Evolutionary conservation across 768 basidiomycete species (phyloP), one percentile per base, ranked within the genome.

Genomic region (Suillus luteus): DNA sequence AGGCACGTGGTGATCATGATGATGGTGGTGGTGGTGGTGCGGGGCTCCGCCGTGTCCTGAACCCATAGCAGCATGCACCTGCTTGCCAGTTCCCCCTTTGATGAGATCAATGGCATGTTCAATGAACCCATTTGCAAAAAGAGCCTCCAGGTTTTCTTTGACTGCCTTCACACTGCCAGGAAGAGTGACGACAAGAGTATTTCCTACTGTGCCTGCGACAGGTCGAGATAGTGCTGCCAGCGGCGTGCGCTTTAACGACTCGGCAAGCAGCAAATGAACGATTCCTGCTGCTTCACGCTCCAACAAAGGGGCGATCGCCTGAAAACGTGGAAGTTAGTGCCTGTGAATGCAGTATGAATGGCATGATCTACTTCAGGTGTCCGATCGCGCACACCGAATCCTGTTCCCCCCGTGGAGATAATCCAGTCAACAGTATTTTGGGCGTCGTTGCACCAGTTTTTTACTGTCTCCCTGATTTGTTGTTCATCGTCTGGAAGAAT

Each of bases 121-220:
- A 1, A 90, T 74, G 1, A 95, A 78, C 7, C 84, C 86, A 6
- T 74, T 80, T 15, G 76, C 73, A 7, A 95, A 77, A 35, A 95
- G 78, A 0, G 83, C 82, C 1, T 84, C 83, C 63, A 93, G 70
- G 69, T 88, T 92, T 70, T 96, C 94, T 65, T 81, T 87, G 46
- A 94, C 93, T 2, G 92, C 94, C 70, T 92, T 94, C 44, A 89
- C 84, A 68, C 91, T 93, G 3, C 94, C 94, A 0, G 94, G 95
- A 11, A 96, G 85, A 0, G 92, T 93, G 22, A 91, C 81, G 31
- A 96, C 78, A 24, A 96, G 81, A 0, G 87, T 89, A 59, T 81
- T 81, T 31, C 78, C 80, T 64, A 88, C 76, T 9, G 86, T 90
- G 3, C 94, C 94, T 4, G 91, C 92, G 17, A 95, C 81, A 1